Base-by-base conservation (phyloP, 2,329 filamentous ascomycete species). In the Biscogniauxia mediterranea region DNA sequence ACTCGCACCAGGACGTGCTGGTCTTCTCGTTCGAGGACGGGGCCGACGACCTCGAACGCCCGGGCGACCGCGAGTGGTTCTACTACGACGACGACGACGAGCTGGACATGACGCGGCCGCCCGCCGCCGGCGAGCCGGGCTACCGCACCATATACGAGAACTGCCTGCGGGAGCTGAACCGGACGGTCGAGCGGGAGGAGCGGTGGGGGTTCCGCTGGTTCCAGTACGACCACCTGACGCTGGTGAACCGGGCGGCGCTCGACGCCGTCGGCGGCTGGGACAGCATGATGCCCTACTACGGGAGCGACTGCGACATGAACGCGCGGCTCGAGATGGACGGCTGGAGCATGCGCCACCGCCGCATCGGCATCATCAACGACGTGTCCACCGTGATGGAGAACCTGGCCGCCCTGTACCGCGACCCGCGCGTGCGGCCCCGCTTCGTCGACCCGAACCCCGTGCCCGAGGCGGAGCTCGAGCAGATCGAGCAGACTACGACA, bases 1-100 rank as follows among this genome's bases (percentile, higher is more conserved):
- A 81, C 78, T 77, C 75, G 13, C 83, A 84, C 68, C 82, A 82
- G 76, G 83, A 85, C 63, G 76, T 83, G 15, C 68, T 77, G 3
- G 75, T 76, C 3, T 64, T 78, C 11, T 75, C 75, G 5, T 77
- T 77, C 58, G 78, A 81, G 38, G 70, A 72, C 38, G 70, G 70
- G 1, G 56, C 68, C 23, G 70, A 72, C 53, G 65, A 63, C 11
- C 59, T 69, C 13, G 64, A 66, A 57, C 68, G 70, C 19, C 66
- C 68, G 4, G 69, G 69, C 1, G 69, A 71, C 60, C 64, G 65
- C 50, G 67, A 68, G 0, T 70, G 66, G 66, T 70, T 69, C 50
- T 73, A 71, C 62, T 75, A 73, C 51, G 70, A 69, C 55, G 71
- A 74, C 50, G 61, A 71, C 26, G 71, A 74, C 50, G 65, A 64